Conservation (phyloP, 1,284 basidiomycete species). For the Ceraceosorus guamensis region DNA sequence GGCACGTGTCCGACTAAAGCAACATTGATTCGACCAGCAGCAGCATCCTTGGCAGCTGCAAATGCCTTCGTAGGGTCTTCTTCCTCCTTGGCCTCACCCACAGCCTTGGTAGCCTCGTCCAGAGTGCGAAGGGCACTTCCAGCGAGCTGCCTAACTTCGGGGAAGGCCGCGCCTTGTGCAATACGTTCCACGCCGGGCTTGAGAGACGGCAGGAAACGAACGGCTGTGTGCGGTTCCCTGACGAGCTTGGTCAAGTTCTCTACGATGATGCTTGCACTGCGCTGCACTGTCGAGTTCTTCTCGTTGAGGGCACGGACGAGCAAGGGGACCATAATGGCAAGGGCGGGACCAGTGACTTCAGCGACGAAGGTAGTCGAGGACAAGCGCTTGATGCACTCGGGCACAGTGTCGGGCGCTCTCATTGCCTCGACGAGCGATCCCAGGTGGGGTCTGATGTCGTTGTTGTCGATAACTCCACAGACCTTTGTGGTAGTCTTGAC, state of each 20-base stretch:
- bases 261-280: constrained; percentile 75
- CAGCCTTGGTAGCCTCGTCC: constrained; percentile 24
- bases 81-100: constrained; percentile 23
- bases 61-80: constrained; percentile 36
- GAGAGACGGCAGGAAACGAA: constrained; percentile 76
- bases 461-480: constrained; percentile 85
- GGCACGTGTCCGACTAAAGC: constrained; percentile 30
- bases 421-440: constrained; percentile 77
- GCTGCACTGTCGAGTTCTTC: constrained; percentile 66
- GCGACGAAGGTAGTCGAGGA: constrained; percentile 93
- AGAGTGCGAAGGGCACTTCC: constrained; percentile 42
- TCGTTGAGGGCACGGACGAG: constrained; percentile 88
- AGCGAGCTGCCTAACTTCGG: constrained; percentile 61
- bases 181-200: constrained; percentile 89
- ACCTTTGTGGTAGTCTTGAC: constrained; percentile 87
- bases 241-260: constrained; percentile 98
- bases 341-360: constrained; percentile 89
- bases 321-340: constrained; percentile 91
- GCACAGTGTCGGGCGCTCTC: constrained; percentile 73
- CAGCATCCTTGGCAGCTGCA: constrained; percentile 26
- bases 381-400: constrained; percentile 89
- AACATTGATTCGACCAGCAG: constrained; percentile 27
- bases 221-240: constrained; percentile 81
- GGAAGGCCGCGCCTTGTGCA: constrained; percentile 84
- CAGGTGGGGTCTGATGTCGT: constrained; percentile 85